Evolutionary conservation across 2,329 filamentous ascomycete genomes (phyloP).

Genomic region (Macrophomina tecta): DNA sequence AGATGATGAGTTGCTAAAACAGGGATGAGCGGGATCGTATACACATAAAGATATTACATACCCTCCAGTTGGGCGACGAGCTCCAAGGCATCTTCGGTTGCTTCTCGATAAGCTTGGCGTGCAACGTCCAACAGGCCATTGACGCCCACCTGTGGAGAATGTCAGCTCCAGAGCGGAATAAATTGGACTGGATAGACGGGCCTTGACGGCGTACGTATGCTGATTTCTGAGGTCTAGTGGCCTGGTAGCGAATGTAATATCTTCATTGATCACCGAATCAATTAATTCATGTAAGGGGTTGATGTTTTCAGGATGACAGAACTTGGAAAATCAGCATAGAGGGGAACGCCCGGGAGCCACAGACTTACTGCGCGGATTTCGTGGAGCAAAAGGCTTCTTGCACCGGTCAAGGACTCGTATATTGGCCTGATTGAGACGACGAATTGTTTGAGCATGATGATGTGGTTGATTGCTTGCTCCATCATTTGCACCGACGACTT

Average conservation of each 20-base stretch:
- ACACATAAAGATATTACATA: constrained; percentile 42
- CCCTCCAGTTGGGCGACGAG: constrained; percentile 72
- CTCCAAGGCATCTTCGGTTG: constrained; percentile 76
- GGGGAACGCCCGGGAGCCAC: not conserved
- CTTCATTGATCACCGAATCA: constrained; percentile 74
- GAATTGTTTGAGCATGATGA: constrained; percentile 86
- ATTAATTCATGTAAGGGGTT: constrained; percentile 69
- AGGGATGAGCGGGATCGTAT: constrained; percentile 6
- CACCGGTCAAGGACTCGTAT: constrained; percentile 70
- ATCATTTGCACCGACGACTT: constrained; percentile 70
- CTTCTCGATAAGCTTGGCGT: constrained; percentile 87
- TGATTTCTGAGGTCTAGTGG: constrained; percentile 90
- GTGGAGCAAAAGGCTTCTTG: constrained; percentile 67
- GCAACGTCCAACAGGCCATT: constrained; percentile 88
- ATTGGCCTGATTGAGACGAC: constrained; percentile 71
- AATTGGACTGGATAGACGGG: constrained; percentile 35
- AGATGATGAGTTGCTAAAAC: constrained; percentile 59
- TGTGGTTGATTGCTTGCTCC: constrained; percentile 83
- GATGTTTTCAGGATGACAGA: constrained; percentile 70
- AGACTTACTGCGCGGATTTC: constrained; percentile 66
- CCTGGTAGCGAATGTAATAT: constrained; percentile 77
- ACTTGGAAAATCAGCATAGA: constrained; percentile 39
- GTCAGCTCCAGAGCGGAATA: not conserved
- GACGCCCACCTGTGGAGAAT: constrained; percentile 67
- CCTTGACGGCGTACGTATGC: constrained; percentile 85